These are phyloP conservation scores for Lactarius evosmus DNA, from an alignment of 768 basidiomycete genomes.

Conservation along the genomic window DNA sequence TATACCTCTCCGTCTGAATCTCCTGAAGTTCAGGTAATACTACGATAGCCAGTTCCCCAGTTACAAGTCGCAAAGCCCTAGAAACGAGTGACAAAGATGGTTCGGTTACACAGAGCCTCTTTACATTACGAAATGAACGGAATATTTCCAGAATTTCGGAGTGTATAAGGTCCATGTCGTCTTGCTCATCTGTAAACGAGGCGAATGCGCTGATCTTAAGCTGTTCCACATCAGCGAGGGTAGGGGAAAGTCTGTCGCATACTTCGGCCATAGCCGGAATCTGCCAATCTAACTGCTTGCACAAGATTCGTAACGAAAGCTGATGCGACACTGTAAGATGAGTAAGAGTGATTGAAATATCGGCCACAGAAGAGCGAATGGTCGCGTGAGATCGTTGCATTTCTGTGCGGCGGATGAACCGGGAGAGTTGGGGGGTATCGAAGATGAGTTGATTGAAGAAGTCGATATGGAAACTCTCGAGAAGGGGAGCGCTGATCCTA, in stretches of 20 bases:
- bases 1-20: too few species aligned
- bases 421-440: not conserved
- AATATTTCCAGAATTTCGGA: too few species aligned
- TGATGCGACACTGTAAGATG: not conserved
- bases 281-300: not conserved
- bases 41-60: too few species aligned
- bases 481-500: not conserved
- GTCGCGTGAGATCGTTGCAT: not conserved
- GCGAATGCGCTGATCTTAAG: not conserved
- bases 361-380: not conserved
- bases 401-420: not conserved
- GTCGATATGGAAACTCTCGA: slow-evolving; percentile 1
- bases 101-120: too few species aligned
- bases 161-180: not conserved
- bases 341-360: slow-evolving; percentile 5
- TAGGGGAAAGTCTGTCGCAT: not conserved
- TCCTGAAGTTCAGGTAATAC: too few species aligned
- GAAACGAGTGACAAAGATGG: too few species aligned
- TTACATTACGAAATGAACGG: too few species aligned
- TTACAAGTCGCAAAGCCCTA: too few species aligned
- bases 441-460: slow-evolving; percentile 2
- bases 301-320: not conserved
- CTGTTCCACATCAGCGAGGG: not conserved
- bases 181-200: not conserved
- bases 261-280: not conserved